Percentiles rank a stretch among this genome's conserved stretches.
Conservation (phyloP, 805 yeast species). For the Kluyveromyces nonfermentans region DNA sequence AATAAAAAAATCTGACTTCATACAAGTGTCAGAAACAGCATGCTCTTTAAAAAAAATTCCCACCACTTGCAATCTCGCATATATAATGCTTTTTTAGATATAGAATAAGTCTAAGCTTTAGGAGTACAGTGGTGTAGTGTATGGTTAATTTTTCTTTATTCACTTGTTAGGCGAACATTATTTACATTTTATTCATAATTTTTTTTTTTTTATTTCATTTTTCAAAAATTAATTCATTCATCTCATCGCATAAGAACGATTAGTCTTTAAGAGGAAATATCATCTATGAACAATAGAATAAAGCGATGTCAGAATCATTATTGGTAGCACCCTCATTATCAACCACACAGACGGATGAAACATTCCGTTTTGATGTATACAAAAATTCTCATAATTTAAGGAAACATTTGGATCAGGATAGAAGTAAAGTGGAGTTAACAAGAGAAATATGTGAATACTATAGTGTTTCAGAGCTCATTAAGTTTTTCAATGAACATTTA, state of each 20-base stretch:
- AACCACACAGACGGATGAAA: conserved; percentile 56
- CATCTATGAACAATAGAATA: not conserved
- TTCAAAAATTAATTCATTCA: not conserved
- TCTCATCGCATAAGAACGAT: not conserved
- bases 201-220: not conserved
- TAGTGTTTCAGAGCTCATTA: conserved; percentile 39
- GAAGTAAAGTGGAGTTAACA: conserved; percentile 20
- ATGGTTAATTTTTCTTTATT: too few species aligned
- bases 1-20: not conserved
- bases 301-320: conserved; percentile 4
- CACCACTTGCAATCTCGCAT: too few species aligned
- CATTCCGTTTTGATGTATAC: conserved; percentile 41
- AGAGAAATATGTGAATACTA: conserved; percentile 42
- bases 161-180: too few species aligned
- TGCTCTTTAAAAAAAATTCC: too few species aligned
- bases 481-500: conserved; percentile 29
- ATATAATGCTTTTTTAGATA: too few species aligned
- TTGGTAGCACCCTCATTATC: conserved; percentile 65
- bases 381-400: conserved; percentile 21
- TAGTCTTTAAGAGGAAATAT: not conserved
- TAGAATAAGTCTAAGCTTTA: too few species aligned
- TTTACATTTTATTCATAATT: too few species aligned
- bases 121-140: too few species aligned
- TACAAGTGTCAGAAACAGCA: not conserved
- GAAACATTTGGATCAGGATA: conserved; percentile 23